Evolutionary conservation across 352 stramenopile genomes (phyloP).

Genomic region (Phytopythium helicoides): DNA sequence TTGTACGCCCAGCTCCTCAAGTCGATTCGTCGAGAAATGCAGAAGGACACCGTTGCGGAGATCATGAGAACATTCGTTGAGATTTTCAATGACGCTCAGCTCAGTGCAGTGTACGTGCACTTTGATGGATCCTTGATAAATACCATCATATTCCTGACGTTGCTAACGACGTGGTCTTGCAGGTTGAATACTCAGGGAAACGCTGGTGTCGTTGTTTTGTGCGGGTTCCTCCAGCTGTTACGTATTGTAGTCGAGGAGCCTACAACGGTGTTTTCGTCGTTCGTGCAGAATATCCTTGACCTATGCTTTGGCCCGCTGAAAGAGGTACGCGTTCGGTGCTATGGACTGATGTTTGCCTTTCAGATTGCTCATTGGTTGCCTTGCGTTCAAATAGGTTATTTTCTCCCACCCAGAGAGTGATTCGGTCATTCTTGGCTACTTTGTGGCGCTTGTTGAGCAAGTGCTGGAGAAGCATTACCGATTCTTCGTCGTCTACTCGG

Average conservation of each 20-base stretch:
- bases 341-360: neutral
- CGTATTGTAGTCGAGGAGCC: conserved; percentile 78
- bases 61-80: conserved; percentile 79
- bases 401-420: conserved; percentile 73
- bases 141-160: neutral
- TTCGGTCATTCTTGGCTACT: conserved; percentile 65
- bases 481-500: conserved; percentile 63
- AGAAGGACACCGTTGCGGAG: conserved; percentile 62
- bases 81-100: conserved; percentile 73
- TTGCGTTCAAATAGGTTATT: conserved; percentile 39
- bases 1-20: conserved; percentile 77
- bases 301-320: conserved; percentile 77
- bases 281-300: conserved; percentile 75
- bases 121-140: too few species aligned
- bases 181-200: conserved; percentile 66
- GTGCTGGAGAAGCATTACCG: conserved; percentile 80
- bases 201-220: conserved; percentile 65
- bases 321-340: conserved; percentile 40
- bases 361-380: neutral
- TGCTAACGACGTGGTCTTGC: neutral
- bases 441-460: conserved; percentile 68
- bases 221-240: conserved; percentile 73
- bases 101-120: conserved; percentile 57
- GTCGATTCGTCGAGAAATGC: conserved; percentile 82
- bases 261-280: conserved; percentile 65